Percentiles rank a stretch among this genome's conserved stretches.
phyloP scores from a whole-genome alignment of 2,329 filamentous ascomycete species.

The Aspergillus sp. region DNA sequence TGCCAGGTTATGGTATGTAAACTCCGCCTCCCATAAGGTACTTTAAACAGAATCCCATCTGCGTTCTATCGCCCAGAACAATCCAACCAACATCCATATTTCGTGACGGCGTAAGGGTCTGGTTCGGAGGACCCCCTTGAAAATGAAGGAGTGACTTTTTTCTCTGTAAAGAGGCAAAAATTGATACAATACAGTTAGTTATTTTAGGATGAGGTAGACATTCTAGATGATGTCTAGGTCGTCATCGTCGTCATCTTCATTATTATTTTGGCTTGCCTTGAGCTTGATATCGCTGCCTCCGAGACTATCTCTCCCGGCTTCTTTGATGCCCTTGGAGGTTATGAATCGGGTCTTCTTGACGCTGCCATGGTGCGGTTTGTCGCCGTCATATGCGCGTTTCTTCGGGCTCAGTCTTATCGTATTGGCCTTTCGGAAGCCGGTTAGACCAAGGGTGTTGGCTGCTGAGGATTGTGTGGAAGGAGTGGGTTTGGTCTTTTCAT shows the following conservation, averaged over 20 bases:
- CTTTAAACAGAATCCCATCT: no score
- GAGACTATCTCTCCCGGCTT: conserved; percentile 70
- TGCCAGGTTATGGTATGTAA: no score
- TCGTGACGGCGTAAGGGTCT: no score
- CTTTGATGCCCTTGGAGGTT: conserved; percentile 70
- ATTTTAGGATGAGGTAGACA: not conserved
- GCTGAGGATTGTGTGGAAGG: conserved; percentile 8
- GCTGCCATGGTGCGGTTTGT: conserved; percentile 27
- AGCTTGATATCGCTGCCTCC: conserved; percentile 40
- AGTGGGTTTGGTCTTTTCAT: conserved; percentile 3
- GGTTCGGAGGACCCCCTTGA: no score
- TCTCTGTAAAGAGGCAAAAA: no score
- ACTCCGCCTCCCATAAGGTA: no score
- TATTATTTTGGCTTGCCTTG: conserved; percentile 14
- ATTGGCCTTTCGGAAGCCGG: conserved; percentile 29
- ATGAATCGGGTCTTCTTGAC: conserved; percentile 72
- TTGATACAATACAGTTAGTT: no score
- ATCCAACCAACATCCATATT: no score
- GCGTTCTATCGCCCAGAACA: no score
- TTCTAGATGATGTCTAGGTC: conserved; percentile 44
- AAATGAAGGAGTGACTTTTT: no score
- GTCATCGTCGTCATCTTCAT: conserved; percentile 50
- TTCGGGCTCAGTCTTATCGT: conserved; percentile 37
- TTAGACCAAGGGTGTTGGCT: conserved; percentile 16
- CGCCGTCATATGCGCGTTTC: conserved; percentile 33